A percentile compares a stretch with the other conserved stretches of the same genome.
Conservation (phyloP, 495 filamentous ascomycete genomes). For the Lindgomyces ingoldianus region DNA sequence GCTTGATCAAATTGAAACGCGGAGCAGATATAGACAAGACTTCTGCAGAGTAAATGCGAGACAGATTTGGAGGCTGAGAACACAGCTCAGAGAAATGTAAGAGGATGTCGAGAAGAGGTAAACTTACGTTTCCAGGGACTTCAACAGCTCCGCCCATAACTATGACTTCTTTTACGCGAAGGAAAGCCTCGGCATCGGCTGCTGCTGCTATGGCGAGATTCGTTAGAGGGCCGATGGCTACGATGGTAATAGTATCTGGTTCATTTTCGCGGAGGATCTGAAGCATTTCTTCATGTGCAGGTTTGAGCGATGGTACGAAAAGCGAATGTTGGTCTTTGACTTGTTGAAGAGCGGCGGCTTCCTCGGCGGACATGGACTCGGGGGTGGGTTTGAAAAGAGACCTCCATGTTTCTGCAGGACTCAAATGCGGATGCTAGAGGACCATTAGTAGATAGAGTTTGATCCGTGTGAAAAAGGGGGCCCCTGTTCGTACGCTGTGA, state of each 20-base stretch:
- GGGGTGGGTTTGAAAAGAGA: constrained; percentile 67
- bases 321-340: constrained; percentile 41
- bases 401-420: constrained; percentile 80
- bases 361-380: constrained; percentile 43
- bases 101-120: neutral
- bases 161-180: constrained; percentile 83
- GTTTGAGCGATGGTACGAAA: constrained; percentile 71
- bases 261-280: constrained; percentile 75
- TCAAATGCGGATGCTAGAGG: constrained; percentile 79
- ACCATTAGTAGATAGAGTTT: neutral
- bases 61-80: constrained; percentile 21
- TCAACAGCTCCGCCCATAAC: constrained; percentile 96
- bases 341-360: constrained; percentile 39
- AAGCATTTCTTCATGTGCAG: constrained; percentile 83
- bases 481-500: constrained; percentile 68
- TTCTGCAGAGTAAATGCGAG: constrained; percentile 1
- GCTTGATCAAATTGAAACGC: constrained; percentile 40
- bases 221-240: constrained; percentile 86
- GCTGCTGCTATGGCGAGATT: constrained; percentile 88
- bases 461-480: too few relatives aligned
- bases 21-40: constrained; percentile 21
- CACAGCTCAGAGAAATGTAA: neutral
- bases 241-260: constrained; percentile 79
- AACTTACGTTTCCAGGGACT: constrained; percentile 70
- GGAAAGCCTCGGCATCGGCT: constrained; percentile 80